Evolutionary conservation across 352 stramenopile genomes (phyloP).

Genomic region (Globisporangium barbulae): DNA sequence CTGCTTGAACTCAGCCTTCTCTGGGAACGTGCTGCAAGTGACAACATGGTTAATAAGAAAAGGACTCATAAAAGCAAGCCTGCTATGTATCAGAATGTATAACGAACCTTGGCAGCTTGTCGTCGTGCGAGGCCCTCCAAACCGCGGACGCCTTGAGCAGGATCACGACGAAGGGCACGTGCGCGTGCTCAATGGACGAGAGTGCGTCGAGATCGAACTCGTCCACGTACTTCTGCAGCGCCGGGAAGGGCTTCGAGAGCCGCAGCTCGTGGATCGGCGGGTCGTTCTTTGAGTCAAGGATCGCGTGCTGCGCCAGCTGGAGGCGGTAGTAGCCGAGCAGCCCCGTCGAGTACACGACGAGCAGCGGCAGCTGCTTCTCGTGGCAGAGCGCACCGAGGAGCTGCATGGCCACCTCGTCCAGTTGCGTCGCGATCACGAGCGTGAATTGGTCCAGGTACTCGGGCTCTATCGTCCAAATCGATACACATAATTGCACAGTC

Average conservation of each 20-base stretch:
- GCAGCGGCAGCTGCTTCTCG: slow-evolving; percentile 64
- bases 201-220: slow-evolving; percentile 67
- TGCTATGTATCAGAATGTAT: background rate
- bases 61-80: background rate
- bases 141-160: slow-evolving; percentile 67
- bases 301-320: slow-evolving; percentile 78
- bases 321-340: slow-evolving; percentile 91
- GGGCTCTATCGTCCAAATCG: slow-evolving; percentile 26
- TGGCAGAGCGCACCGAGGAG: slow-evolving; percentile 72
- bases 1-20: slow-evolving; percentile 92
- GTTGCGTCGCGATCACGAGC: slow-evolving; percentile 87
- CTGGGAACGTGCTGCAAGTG: slow-evolving; percentile 46
- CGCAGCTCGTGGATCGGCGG: slow-evolving; percentile 87
- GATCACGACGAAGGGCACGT: slow-evolving; percentile 94
- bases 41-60: background rate
- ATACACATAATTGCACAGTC: slow-evolving; percentile 8
- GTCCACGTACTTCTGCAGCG: slow-evolving; percentile 50
- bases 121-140: slow-evolving; percentile 52
- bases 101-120: slow-evolving; percentile 40
- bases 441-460: slow-evolving; percentile 66
- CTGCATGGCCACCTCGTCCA: slow-evolving; percentile 55
- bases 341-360: slow-evolving; percentile 90
- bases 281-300: slow-evolving; percentile 90
- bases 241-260: slow-evolving; percentile 73
- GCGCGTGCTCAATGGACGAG: slow-evolving; percentile 82